Percentiles rank a stretch among this genome's conserved stretches.
phyloP scores from a whole-genome alignment of 345 rosid species.

The Noccaea caerulescens region DNA sequence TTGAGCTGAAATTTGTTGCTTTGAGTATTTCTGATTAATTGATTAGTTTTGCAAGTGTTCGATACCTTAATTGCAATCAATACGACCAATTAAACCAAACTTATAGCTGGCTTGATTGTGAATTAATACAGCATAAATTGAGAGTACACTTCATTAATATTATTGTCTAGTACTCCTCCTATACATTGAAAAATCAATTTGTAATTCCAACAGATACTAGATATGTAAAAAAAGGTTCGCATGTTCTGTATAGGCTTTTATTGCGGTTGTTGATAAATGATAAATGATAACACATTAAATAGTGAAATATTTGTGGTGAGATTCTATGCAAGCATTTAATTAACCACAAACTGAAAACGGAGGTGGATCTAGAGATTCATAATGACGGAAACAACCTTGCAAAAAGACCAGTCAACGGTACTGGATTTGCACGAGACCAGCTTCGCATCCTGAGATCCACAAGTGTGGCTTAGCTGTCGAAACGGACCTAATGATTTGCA shows the following conservation, averaged over 20 bases:
- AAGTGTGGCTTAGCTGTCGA: conserved; percentile 41
- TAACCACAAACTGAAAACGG: conserved; percentile 13
- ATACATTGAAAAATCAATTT: not conserved
- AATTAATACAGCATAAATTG: conserved; percentile 9
- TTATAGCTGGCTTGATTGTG: not conserved
- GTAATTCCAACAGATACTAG: conserved; percentile 10
- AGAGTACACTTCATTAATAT: not conserved
- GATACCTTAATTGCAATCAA: not conserved
- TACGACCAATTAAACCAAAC: not conserved
- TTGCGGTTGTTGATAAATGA: conserved; percentile 43
- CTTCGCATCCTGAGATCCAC: conserved; percentile 31
- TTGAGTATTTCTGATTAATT: not conserved
- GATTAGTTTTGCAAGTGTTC: not conserved
- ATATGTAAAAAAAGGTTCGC: conserved; percentile 5
- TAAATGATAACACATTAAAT: conserved; percentile 30
- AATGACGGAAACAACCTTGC: conserved; percentile 36
- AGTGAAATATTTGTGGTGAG: not conserved
- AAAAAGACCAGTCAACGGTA: conserved; percentile 27
- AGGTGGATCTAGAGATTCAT: conserved; percentile 38
- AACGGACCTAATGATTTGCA: conserved; percentile 26
- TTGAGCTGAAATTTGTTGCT: too few species aligned
- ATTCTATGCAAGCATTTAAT: conserved; percentile 35
- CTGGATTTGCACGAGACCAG: conserved; percentile 21
- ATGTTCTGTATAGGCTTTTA: conserved; percentile 38
- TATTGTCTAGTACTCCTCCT: conserved; percentile 22